Conservation (phyloP, 371 early-diverging fungal species). For the Batkoa obscura region DNA sequence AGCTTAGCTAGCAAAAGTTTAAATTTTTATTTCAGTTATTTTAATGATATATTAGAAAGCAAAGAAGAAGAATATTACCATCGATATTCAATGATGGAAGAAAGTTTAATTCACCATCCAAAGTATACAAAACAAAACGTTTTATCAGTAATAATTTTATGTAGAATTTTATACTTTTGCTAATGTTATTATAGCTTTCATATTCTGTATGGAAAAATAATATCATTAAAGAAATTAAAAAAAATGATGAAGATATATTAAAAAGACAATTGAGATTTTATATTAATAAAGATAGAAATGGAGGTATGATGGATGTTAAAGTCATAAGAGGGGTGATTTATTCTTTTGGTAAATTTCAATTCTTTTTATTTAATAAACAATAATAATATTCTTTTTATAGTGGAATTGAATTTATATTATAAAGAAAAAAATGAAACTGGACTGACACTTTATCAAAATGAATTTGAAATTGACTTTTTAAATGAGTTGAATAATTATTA, state of each 20-base stretch:
- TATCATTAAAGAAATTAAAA: neutral
- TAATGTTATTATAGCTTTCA: neutral
- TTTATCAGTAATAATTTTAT: neutral
- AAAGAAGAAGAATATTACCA: neutral
- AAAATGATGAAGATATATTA: neutral
- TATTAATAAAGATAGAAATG: neutral
- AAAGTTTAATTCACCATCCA: neutral
- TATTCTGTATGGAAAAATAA: neutral
- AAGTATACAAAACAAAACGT: neutral
- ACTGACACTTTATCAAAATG: conserved; percentile 65
- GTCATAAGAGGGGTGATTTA: neutral
- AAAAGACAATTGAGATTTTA: neutral
- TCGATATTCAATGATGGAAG: neutral
- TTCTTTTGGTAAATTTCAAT: too few species aligned
- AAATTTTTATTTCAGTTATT: neutral
- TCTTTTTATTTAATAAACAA: too few species aligned
- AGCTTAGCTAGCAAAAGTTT: neutral
- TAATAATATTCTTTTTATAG: too few species aligned
- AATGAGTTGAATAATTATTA: conserved; percentile 66
- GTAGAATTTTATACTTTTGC: too few species aligned
- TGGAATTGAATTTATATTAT: too few species aligned
- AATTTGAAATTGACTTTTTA: conserved; percentile 68
- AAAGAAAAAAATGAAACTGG: conserved; percentile 53
- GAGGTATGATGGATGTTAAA: neutral
- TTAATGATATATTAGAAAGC: neutral